These are phyloP conservation scores for Boletus calvinii DNA, from an alignment of 1,284 basidiomycete species.

Conservation along the genomic window DNA sequence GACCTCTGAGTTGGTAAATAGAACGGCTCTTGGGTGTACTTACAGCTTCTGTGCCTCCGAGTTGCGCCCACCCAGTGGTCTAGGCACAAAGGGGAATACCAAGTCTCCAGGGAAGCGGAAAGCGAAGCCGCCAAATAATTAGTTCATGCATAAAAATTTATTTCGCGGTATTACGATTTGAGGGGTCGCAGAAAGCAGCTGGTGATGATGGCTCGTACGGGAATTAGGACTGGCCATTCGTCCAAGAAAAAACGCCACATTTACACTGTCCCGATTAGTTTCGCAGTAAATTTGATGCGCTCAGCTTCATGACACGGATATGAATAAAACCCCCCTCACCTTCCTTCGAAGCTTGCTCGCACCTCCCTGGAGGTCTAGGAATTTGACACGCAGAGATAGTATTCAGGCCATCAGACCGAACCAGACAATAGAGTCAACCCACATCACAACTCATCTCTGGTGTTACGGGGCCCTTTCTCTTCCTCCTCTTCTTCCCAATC, in stretches of 20 bases:
- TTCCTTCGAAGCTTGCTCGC: conserved; percentile 6
- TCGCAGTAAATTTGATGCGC: conserved; percentile 19
- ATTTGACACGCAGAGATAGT: conserved; percentile 10
- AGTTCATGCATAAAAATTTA: conserved; percentile 9
- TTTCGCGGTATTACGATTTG: conserved; percentile 9
- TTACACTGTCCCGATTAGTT: conserved; percentile 8
- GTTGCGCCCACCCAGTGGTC: conserved; percentile 1
- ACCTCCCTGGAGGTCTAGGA: conserved; percentile 7
- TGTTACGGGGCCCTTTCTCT: conserved; percentile 21
- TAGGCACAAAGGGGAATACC: neutral
- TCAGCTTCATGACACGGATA: conserved; percentile 27
- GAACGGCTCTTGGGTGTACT: conserved; percentile 1
- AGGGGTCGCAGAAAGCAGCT: conserved; percentile 11
- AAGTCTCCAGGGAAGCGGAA: conserved; percentile 3
- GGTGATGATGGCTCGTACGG: conserved; percentile 13
- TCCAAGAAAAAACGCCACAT: conserved; percentile 13
- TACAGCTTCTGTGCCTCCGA: conserved; percentile 8
- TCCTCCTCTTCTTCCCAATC: conserved; percentile 17
- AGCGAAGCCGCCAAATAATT: conserved; percentile 13
- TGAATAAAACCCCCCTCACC: conserved; percentile 20
- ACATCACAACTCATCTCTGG: conserved; percentile 44
- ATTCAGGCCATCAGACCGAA: conserved; percentile 19
- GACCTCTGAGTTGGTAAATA: neutral
- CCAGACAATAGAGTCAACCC: conserved; percentile 20
- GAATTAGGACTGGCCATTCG: conserved; percentile 21